Base-by-base conservation (phyloP, 176 grass and related monocot species). In the Musa troglodytarum region DNA sequence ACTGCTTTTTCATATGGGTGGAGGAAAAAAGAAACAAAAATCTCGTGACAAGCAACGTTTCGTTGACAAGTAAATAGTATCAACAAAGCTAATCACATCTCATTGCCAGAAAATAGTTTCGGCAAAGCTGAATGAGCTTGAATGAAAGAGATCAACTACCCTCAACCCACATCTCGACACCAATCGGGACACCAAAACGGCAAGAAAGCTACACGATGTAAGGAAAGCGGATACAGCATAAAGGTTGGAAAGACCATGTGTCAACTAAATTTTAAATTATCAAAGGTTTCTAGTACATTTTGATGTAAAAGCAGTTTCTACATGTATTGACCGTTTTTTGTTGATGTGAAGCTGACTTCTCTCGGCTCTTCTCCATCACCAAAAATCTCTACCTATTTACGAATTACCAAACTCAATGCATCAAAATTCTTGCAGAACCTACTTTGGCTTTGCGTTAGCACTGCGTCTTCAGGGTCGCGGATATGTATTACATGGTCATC, bases 361-460 rank as follows among this genome's bases (percentile, higher is more conserved):
- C 71, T 54, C 78, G 86, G 68, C 55, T 57, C 68, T 21, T 83
- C 78, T 50, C 10, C 77, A 83, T 80, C 66, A 26, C 49, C 12
- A 54, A 74, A 81, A 71, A 80, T 77, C 49, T 78, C 75, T 77
- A 77, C 83, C 80, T 88, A 88, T 92, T 72, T 77, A 63, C 21
- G 78, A 72, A 68, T 85, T 76, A 88, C 83, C 80, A 83, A 90
- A 92, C 89, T 87, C 82, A 87, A 74, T 72, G n/a, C 67, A 65
- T 79, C 89, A 92, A 92, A 92, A 88, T 53, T 92, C 29, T 81
- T 57, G 59, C 17, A 53, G 68, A 85, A 29, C 58, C 78, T 77
- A 78, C 78, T 81, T 81, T 76, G 74, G 83, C 73, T 68, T 77
- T 68, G 83, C 75, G 70, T 49, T 76, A 81, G 81, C 66, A 58